phyloP scores from a whole-genome alignment of 306 rosid species.

The Glycine soja region DNA sequence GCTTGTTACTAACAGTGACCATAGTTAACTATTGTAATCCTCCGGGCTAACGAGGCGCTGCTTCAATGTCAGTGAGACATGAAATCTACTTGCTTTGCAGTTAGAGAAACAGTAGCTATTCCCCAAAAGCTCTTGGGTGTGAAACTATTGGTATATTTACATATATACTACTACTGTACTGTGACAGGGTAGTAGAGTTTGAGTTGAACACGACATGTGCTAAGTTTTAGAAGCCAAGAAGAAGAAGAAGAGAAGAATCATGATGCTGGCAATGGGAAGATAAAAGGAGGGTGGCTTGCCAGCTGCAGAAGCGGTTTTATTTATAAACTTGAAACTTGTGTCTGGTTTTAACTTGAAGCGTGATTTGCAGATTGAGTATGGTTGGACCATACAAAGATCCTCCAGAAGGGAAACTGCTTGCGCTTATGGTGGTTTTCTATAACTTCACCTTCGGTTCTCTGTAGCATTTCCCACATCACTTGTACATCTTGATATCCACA shows the following conservation, averaged over 20 bases:
- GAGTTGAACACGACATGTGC: constrained; percentile 30
- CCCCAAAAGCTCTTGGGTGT: constrained; percentile 31
- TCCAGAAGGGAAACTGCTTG: constrained; percentile 68
- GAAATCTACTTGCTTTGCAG: neutral
- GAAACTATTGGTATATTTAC: constrained; percentile 43
- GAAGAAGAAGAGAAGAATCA: too few relatives aligned
- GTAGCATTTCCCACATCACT: constrained; percentile 90
- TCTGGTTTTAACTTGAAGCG: constrained; percentile 28
- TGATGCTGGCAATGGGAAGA: constrained; percentile 33
- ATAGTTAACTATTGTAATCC: too few relatives aligned
- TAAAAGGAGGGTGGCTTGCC: constrained; percentile 43
- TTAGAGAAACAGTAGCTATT: constrained; percentile 18
- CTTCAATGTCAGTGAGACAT: neutral
- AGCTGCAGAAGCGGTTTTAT: constrained; percentile 34
- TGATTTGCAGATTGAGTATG: constrained; percentile 54
- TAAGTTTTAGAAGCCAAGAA: constrained; percentile 19
- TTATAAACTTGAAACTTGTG: constrained; percentile 30
- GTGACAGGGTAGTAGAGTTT: constrained; percentile 6
- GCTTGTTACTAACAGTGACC: too few relatives aligned
- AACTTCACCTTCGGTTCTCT: constrained; percentile 34
- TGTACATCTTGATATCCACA: constrained; percentile 87
- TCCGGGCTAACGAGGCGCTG: too few relatives aligned
- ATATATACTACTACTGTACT: neutral
- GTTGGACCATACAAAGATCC: constrained; percentile 68
- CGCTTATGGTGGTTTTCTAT: constrained; percentile 51